Base-by-base conservation (phyloP, 768 basidiomycete species). In the Serendipita sp. region DNA sequence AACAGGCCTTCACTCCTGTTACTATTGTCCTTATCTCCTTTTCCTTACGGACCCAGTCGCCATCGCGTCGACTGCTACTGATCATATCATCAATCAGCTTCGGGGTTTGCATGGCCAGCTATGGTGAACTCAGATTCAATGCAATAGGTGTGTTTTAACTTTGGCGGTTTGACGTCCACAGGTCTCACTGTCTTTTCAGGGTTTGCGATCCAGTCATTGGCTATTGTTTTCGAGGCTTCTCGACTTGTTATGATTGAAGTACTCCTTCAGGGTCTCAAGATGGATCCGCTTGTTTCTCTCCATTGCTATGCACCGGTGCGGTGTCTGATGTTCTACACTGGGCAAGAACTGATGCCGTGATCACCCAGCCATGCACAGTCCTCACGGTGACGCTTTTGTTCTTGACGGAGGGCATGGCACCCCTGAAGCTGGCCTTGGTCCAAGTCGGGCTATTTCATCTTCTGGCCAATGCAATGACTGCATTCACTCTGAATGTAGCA, bases 231-330 rank as follows among this genome's bases (percentile, higher is more conserved):
- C 70, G 95, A 99, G 74, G 87, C 91, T 0, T 87, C 88, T 20
- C 87, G 95, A 42, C 81, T 98, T 13, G 92, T 98, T 24, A 92
- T 96, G 83, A 97, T 98, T 65, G 89, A 98, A 72, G 82, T 94
- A 61, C 82, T 98, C 42, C 78, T 98, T 0, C 91, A 96, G 70
- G 93, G 93, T 41, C 76, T 96, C 69, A 96, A 96, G 75, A 97
- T 98, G 94, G 92, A 96, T 70, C 95, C 95, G 0, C 81, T 97
- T 3, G 89, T 92, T 22, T 96, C 93, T 3, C 74, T 98, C 60
- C 90, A 98, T 76, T 97, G 95, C 76, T 96, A 93, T 70, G 93
- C 94, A 9, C 93, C 93, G 14, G 90, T 72, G 26, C 9, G 66
- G 61, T 24, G 13, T 44, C 44, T 14, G 50, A 61, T 64, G 34